phyloP scores from a whole-genome alignment of 2,329 filamentous ascomycete species.

The Diaporthe sp. region DNA sequence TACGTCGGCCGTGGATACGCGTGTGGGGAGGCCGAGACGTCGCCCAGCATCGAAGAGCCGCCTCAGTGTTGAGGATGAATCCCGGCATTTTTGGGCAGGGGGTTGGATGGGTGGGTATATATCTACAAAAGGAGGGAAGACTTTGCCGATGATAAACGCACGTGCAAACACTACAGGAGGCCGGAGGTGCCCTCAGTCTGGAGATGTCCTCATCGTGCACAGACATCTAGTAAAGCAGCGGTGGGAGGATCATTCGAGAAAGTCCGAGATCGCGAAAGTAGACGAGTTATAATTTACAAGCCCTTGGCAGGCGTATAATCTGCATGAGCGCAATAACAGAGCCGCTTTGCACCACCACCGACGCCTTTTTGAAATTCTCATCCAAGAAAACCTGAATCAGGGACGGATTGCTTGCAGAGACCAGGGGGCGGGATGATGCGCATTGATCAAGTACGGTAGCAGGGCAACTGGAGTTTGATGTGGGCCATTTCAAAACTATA shows the following conservation, averaged over 20 bases:
- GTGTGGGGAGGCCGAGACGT: neutral
- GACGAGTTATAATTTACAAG: too few species aligned
- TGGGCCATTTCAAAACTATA: neutral
- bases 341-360: neutral
- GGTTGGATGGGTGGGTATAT: neutral
- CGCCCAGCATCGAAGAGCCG: neutral
- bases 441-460: neutral
- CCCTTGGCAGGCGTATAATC: neutral
- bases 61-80: neutral
- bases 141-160: neutral
- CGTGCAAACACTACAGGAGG: neutral
- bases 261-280: neutral
- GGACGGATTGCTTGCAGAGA: constrained; percentile 1
- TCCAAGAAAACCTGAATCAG: neutral
- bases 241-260: neutral
- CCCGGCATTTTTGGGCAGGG: neutral
- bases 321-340: neutral
- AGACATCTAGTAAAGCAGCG: neutral
- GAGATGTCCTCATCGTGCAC: neutral
- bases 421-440: neutral
- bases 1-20: neutral
- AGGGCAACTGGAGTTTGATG: neutral
- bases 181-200: neutral
- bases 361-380: neutral
- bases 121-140: too few species aligned